Evolutionary conservation across 768 basidiomycete species (phyloP).

Genomic region (Calocera viscosa): DNA sequence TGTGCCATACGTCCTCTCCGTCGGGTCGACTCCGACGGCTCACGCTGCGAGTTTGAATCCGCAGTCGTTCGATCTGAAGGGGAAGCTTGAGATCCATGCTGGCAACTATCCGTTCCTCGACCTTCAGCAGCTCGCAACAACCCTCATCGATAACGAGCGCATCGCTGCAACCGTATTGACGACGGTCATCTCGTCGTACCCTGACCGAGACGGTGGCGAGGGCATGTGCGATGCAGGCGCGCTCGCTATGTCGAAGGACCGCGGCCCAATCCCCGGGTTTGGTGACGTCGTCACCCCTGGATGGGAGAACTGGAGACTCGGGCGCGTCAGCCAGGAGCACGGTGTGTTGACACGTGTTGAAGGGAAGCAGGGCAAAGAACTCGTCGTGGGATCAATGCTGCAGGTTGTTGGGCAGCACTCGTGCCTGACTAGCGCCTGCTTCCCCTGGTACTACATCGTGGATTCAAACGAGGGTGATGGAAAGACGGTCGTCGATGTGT

Average conservation of each 20-base stretch:
- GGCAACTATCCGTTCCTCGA: constrained; percentile 77
- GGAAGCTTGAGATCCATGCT: constrained; percentile 63
- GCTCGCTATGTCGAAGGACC: constrained; percentile 80
- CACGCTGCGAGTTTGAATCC: constrained; percentile 54
- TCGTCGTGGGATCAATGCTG: constrained; percentile 49
- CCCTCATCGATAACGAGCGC: constrained; percentile 40
- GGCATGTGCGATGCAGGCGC: constrained; percentile 74
- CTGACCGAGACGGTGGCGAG: constrained; percentile 51
- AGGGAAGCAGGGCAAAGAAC: constrained; percentile 15
- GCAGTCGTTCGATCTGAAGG: constrained; percentile 37
- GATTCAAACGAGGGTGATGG: constrained; percentile 42
- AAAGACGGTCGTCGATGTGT: constrained; percentile 56
- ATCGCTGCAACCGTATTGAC: constrained; percentile 59
- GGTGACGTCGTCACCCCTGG: constrained; percentile 45
- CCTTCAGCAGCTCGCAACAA: constrained; percentile 69
- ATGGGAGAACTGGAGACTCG: constrained; percentile 23
- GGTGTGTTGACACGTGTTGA: constrained; percentile 40
- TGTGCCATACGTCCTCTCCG: constrained; percentile 52
- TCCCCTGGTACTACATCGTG: constrained; percentile 75
- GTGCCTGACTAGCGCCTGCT: constrained; percentile 65
- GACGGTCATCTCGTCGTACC: constrained; percentile 70
- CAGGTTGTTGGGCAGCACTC: constrained; percentile 78
- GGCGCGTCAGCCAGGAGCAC: constrained; percentile 43
- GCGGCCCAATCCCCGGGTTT: constrained; percentile 55
- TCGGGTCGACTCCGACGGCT: constrained; percentile 81